Conservation (phyloP, 139 green algal species). For the Micractinium conductrix region DNA sequence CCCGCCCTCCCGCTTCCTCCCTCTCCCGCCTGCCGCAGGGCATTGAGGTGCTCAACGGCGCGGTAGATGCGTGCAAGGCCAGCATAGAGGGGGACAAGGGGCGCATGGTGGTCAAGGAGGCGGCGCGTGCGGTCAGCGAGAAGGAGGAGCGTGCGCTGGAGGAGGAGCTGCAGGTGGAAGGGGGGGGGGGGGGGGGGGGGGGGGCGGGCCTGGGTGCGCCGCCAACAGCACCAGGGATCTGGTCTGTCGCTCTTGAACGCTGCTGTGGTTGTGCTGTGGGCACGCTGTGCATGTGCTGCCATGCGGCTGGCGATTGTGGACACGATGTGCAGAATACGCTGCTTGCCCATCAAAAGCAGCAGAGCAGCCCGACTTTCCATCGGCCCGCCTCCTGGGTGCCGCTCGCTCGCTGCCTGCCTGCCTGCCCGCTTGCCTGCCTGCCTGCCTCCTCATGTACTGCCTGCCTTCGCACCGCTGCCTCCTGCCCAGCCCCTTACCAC, state of each 20-base stretch:
- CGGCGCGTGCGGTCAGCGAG: conserved; percentile 92
- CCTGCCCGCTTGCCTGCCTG: too few relatives aligned
- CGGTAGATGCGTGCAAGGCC: conserved; percentile 76
- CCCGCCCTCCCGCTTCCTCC: background rate
- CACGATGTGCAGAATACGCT: too few relatives aligned
- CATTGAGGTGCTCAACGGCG: conserved; percentile 73
- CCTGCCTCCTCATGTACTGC: too few relatives aligned
- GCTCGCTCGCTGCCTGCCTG: too few relatives aligned
- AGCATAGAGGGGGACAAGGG: conserved; percentile 86
- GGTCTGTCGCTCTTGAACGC: background rate
- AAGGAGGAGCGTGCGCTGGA: conserved; percentile 90
- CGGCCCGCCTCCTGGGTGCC: background rate
- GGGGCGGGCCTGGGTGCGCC: conserved; percentile 9
- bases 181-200: conserved; percentile 51
- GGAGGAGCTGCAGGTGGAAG: conserved; percentile 92
- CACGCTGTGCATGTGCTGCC: background rate
- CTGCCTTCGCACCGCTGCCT: too few relatives aligned
- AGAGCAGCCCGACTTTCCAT: background rate
- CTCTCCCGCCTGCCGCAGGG: conserved; percentile 39
- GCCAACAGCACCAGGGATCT: too few relatives aligned
- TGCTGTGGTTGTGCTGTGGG: background rate
- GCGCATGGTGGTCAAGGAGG: conserved; percentile 94
- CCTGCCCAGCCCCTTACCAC: too few relatives aligned
- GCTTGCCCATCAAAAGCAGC: too few relatives aligned
- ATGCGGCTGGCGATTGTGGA: too few relatives aligned